Conservation (phyloP, 371 early-diverging fungal species). For the Blakeslea trispora region DNA sequence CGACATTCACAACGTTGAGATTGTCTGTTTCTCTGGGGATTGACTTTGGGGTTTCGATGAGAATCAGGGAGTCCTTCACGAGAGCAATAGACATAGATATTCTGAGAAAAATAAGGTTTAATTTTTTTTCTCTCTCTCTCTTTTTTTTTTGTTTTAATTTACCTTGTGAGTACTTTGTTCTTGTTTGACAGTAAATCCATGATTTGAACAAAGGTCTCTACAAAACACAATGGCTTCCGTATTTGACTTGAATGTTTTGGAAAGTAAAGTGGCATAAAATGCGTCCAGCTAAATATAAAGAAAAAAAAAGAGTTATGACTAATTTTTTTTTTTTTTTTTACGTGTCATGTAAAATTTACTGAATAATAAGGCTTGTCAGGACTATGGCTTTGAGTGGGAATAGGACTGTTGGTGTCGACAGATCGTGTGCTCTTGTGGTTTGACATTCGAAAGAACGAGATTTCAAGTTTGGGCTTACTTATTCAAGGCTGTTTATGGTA, state of each 20-base stretch:
- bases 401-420: conserved; percentile 18
- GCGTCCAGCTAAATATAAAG: conserved; percentile 33
- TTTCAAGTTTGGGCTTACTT: neutral
- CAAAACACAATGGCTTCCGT: conserved; percentile 56
- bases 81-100: conserved; percentile 66
- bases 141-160: conserved; percentile 19
- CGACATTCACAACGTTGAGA: conserved; percentile 67
- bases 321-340: too few relatives aligned
- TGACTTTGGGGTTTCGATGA: conserved; percentile 57
- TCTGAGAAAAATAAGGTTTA: conserved; percentile 37
- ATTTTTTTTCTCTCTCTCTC: too few relatives aligned
- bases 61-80: conserved; percentile 66
- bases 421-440: conserved; percentile 11
- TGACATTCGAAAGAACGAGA: conserved; percentile 6
- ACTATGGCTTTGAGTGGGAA: conserved; percentile 27
- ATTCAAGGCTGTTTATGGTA: neutral
- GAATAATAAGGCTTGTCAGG: conserved; percentile 29
- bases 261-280: conserved; percentile 36
- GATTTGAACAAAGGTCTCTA: conserved; percentile 56
- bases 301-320: conserved; percentile 2
- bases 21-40: conserved; percentile 59
- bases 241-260: conserved; percentile 37
- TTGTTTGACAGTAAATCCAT: conserved; percentile 69
- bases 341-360: conserved; percentile 11
- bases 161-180: conserved; percentile 70